Evolutionary conservation across 2,329 filamentous ascomycete species (phyloP).

Genomic region (Xylaria sp.): DNA sequence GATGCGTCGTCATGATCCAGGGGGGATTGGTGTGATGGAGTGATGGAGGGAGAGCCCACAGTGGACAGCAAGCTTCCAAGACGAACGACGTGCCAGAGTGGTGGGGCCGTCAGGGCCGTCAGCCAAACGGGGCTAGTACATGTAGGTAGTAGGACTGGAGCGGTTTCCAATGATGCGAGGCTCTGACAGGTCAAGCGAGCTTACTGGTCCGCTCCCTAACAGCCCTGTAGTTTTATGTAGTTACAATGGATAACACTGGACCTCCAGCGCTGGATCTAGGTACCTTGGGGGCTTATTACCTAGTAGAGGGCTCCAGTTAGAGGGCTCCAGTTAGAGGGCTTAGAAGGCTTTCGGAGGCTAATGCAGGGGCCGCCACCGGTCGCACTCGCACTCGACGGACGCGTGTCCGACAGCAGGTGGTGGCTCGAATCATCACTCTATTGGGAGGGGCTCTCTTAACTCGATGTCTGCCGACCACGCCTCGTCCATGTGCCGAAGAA

Average conservation of each 20-base stretch:
- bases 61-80: conserved; percentile 18
- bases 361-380: conserved; percentile 25
- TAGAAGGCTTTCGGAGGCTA: conserved; percentile 15
- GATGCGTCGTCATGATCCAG: conserved; percentile 22
- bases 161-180: background rate
- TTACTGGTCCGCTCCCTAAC: background rate
- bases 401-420: no score
- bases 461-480: conserved; percentile 8
- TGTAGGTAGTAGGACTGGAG: background rate
- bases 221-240: no score
- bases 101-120: conserved; percentile 11
- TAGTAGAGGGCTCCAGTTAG: conserved; percentile 5
- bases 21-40: no score
- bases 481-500: conserved; percentile 8
- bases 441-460: no score
- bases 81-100: conserved; percentile 20
- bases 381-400: no score
- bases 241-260: no score
- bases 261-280: no score
- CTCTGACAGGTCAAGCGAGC: background rate
- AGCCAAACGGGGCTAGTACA: conserved; percentile 7
- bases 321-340: no score
- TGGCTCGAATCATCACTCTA: background rate
- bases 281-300: no score
- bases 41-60: conserved; percentile 5